Conservation (phyloP, 2,329 filamentous ascomycete genomes). For the Colletotrichum tanaceti region DNA sequence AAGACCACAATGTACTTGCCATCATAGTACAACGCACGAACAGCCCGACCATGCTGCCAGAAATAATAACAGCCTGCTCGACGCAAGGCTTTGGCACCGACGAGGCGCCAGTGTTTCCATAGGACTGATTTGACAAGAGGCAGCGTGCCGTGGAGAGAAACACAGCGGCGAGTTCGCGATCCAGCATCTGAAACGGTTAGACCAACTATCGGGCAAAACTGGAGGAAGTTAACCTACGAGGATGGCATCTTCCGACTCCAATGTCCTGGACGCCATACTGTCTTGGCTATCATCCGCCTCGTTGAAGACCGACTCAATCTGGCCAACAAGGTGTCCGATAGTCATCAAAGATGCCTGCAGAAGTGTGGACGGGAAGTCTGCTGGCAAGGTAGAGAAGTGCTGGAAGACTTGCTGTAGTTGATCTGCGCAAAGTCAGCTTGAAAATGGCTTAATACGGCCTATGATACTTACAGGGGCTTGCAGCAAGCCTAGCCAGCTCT, state of each 20-base stretch:
- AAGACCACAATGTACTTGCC: constrained; percentile 44
- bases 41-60: constrained; percentile 58
- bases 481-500: constrained; percentile 59
- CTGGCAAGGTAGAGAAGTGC: constrained; percentile 56
- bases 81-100: constrained; percentile 48
- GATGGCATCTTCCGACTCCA: constrained; percentile 61
- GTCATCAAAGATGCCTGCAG: constrained; percentile 59
- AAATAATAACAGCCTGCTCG: constrained; percentile 59
- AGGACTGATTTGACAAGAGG: constrained; percentile 48
- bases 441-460: neutral
- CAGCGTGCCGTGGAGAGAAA: constrained; percentile 62
- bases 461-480: constrained; percentile 56
- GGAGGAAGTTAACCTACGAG: constrained; percentile 47
- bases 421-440: constrained; percentile 45
- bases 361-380: constrained; percentile 61
- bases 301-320: constrained; percentile 55
- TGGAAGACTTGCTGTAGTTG: constrained; percentile 65
- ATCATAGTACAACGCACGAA: constrained; percentile 60
- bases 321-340: constrained; percentile 59
- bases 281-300: constrained; percentile 54
- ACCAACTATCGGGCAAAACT: neutral
- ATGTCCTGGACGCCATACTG: constrained; percentile 54
- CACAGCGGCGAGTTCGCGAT: constrained; percentile 59
- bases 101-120: constrained; percentile 11
- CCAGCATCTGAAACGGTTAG: constrained; percentile 53